Base-by-base conservation (phyloP, 305 asterid genomes). In the Plantago coronopus region DNA sequence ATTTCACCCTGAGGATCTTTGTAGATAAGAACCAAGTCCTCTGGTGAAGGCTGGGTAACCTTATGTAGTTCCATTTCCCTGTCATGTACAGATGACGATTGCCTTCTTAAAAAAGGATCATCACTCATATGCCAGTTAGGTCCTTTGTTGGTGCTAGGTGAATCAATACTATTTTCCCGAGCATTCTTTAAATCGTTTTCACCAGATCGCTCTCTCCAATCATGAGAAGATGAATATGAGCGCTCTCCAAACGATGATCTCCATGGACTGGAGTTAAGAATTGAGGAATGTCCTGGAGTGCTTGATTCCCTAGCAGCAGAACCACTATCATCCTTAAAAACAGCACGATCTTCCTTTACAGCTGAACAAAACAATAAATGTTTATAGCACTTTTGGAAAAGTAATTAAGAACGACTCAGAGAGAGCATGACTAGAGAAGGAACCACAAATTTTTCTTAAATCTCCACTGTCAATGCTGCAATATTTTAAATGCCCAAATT, bases 1-100 rank as follows among this genome's bases (percentile, higher is more conserved):
- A 79, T 75, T 63, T 68, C 75, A 57, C 95, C 96, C 54, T 79
- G 91, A 16, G 96, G 96, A 57, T 88, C 96, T 82, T 88, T 88
- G 57, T 88, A 88, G 63, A 17, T 73, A 58, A 88, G 95, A 57
- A 85, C 75, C 10, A 88, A 77, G 62, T 88, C 86, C 69, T 88
- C 96, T 15, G 96, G 96, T 57, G 86, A 68, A 53, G 79, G 71
- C 48, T 72, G 86, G 17, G 79, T 57, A 51, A 67, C 29, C 66
- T 75, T 79, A 43, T 64, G 73, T 27, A 62, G 44, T 63, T 77
- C 89, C 59, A 63, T 68, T 55, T 79, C 83, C 67, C 74, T 78
- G 55, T 81, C 84, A 63, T 74, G 54, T 14, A 58, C 65, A 8
- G 77, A 72, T 57, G 91, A 72, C 31, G 76, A 73, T 54, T 79